These are phyloP conservation scores for Miscanthus sacchariflorus DNA, from an alignment of 202 grass and related monocot genomes.

Conservation along the genomic window DNA sequence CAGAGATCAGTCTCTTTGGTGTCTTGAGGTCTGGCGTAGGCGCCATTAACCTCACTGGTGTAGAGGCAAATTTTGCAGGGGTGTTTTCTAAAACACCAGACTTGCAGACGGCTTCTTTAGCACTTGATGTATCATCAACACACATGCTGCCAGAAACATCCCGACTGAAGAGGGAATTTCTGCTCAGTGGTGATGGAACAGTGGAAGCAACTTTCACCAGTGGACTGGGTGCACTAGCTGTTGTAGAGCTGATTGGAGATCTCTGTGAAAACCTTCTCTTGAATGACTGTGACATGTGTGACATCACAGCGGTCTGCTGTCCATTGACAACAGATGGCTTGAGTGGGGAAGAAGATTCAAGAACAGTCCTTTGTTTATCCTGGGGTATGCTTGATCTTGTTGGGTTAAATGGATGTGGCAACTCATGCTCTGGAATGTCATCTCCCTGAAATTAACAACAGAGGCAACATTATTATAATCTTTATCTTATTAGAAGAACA, in stretches of 20 bases:
- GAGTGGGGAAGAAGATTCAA: background rate
- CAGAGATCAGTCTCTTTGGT: conserved; percentile 59
- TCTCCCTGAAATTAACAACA: conserved; percentile 62
- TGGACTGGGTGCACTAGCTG: background rate
- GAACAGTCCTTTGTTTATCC: conserved; percentile 23
- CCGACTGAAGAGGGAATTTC: conserved; percentile 20
- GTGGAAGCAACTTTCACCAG: conserved; percentile 3
- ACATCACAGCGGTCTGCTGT: conserved; percentile 53
- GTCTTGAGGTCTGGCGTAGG: conserved; percentile 64
- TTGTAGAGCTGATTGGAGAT: conserved; percentile 15
- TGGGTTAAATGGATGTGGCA: conserved; percentile 75
- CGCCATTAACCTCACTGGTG: conserved; percentile 66
- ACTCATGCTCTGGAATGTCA: conserved; percentile 76
- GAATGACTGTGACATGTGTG: conserved; percentile 70
- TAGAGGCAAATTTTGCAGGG: conserved; percentile 67
- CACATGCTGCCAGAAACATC: conserved; percentile 14
- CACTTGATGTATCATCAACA: background rate
- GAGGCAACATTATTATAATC: background rate
- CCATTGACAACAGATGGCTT: background rate
- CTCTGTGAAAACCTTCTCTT: conserved; percentile 69
- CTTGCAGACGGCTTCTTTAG: conserved; percentile 7
- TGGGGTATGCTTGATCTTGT: conserved; percentile 31
- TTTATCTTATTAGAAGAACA: background rate
- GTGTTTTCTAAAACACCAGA: conserved; percentile 54
- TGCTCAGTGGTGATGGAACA: conserved; percentile 39